Base-by-base conservation (phyloP, 768 basidiomycete species). In the Rhodocollybia butyracea region DNA sequence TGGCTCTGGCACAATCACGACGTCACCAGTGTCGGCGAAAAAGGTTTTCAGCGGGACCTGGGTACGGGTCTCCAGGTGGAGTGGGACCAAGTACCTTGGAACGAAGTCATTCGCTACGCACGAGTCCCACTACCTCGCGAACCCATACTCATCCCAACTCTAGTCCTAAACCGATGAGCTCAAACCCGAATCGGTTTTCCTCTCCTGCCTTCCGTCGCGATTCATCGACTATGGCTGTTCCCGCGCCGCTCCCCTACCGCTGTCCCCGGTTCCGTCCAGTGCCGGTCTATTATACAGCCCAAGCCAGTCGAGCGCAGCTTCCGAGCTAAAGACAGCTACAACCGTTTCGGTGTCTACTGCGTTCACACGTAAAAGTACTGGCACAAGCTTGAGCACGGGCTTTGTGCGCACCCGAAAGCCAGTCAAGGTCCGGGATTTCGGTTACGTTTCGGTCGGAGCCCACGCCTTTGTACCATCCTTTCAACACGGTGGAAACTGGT, bases 181-280 rank as follows among this genome's bases (percentile, higher is more conserved):
- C 48, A 5, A 17, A 50, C 22, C 48, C 48, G 22, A 31, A 50
- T 21, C 48, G 48, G 12, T 50, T 50, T 38, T 50, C 48, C 7
- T 50, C 48, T 17, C 48, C 48, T 5, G 48, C 48, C 2, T 50
- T 50, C 48, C 48, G 48, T 12, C 48, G 48, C 22, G 48, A 50
- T 24, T 50, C 39, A 29, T 53, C 51, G 15, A 42, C 39, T 8
- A 53, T 53, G 51, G 27, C 51, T 10, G 41, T 53, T 5, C 38
- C 51, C 26, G 31, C 51, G 26, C 41, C 51, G 17, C 45, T 26
- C 12, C 45, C 15, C 21, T 43, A 30, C 51, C 51, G 15, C 22
- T 53, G 7, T 30, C 51, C 24, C 51, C 51, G 12, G 41, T 43
- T 10, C 51, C 51, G 15, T 47, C 31, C 30, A 34, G 46, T 11